Base-by-base conservation (phyloP, 2,329 filamentous ascomycete genomes). In the Fonsecaea pedrosoi region DNA sequence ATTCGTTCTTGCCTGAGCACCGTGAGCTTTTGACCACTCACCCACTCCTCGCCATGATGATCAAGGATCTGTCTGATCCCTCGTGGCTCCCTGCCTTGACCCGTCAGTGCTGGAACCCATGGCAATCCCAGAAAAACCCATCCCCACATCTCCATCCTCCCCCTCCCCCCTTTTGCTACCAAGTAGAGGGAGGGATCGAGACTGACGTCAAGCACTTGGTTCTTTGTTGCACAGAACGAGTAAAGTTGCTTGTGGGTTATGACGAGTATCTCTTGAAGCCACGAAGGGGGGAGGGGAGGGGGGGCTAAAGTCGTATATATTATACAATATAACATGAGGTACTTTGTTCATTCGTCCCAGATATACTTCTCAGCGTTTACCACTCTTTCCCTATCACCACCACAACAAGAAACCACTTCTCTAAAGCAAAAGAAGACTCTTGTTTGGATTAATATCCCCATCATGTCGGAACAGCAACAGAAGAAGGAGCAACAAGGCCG, bases 401-500 rank as follows among this genome's bases (percentile, higher is more conserved):
- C 2, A 25, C 25, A 25, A 25, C 25, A 2, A 25, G 2, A 25
- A 25, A 25, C 25, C 25, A 25, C 25, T 25, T 25, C 25, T 25
- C 25, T 25, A 25, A 25, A 25, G 25, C 25, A 25, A 25, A 25
- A 3, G 25, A 25, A 1, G 1, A 25, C 25, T 25, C 25, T 25
- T 25, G 25, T 25, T 25, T 3, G 21, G 21, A 21, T 21, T 21
- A 21, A 21, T 21, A 18, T 32, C 5, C 10, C 1, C 50, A 65
- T 50, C 34, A 70, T 70, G 65, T 60, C 68, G 50, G 55, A 66
- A 34, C 55, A 66, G 48, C 62, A 66, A 45, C 62, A 66, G 50
- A 57, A 70, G 45, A 68, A 70, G 63, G 25, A 25, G 25, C 25
- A 25, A 25, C 62, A 70, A 63, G 62, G 68, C 48, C 64, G 65